phyloP scores from a whole-genome alignment of 2,329 filamentous ascomycete genomes.

The Botrytis deweyae region DNA sequence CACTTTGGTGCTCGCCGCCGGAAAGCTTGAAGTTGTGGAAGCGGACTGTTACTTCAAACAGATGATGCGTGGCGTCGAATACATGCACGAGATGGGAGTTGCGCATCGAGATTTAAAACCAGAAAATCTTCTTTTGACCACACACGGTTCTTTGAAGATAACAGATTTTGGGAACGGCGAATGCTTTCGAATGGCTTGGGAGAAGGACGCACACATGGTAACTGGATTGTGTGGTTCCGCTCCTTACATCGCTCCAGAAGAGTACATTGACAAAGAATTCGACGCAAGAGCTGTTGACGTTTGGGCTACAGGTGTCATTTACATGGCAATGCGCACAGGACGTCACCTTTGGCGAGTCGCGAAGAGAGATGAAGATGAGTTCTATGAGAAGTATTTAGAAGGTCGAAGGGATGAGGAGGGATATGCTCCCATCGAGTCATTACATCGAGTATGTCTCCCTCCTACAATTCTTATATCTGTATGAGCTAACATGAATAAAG shows the following conservation, averaged over 20 bases:
- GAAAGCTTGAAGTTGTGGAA: slow-evolving; percentile 87
- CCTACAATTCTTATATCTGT: slow-evolving; percentile 13
- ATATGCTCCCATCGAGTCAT: slow-evolving; percentile 91
- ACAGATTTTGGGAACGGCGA: slow-evolving; percentile 99
- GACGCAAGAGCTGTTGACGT: slow-evolving; percentile 97
- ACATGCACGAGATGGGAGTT: slow-evolving; percentile 99
- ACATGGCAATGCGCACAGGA: slow-evolving; percentile 99
- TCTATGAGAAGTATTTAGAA: slow-evolving; percentile 91
- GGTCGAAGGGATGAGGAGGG: slow-evolving; percentile 92
- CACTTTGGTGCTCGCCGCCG: slow-evolving; percentile 84
- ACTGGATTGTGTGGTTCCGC: slow-evolving; percentile 94
- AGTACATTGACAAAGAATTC: slow-evolving; percentile 93
- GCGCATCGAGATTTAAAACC: slow-evolving; percentile 96
- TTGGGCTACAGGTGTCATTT: slow-evolving; percentile 98
- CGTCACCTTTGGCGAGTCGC: slow-evolving; percentile 96
- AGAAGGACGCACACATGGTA: slow-evolving; percentile 97
- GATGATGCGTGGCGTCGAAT: slow-evolving; percentile 97
- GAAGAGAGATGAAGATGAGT: slow-evolving; percentile 95
- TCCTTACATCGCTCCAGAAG: slow-evolving; percentile 95
- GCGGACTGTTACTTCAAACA: slow-evolving; percentile 99
- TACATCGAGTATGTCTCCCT: slow-evolving; percentile 69
- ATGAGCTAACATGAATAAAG: slow-evolving; percentile 48
- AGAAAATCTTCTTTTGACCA: slow-evolving; percentile 91
- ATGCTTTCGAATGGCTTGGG: slow-evolving; percentile 99
- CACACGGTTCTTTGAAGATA: slow-evolving; percentile 90